Base-by-base conservation (phyloP, 1,284 basidiomycete species). In the Trichosporon inkin region DNA sequence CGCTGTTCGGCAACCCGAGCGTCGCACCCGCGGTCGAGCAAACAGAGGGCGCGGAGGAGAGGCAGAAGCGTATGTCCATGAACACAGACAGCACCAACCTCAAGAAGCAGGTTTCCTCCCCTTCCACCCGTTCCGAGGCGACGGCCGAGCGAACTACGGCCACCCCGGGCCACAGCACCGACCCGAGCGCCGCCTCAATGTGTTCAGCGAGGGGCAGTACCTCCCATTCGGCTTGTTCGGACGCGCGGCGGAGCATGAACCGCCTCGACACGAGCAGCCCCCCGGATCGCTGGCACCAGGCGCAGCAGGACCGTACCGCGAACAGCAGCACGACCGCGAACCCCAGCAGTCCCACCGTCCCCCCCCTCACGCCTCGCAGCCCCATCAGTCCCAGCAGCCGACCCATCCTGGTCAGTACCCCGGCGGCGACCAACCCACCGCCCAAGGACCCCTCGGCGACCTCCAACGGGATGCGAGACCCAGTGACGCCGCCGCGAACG, bases 121-220 rank as follows among this genome's bases (percentile, higher is more conserved):
- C 44, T 44, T 19, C 20, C 40, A 44, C 44, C 24, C 24, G 22
- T 44, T 19, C 20, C 40, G 22, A 20, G 40, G 40, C 19, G 14
- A 28, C 24, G 22, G 44, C 24, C 22, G 24, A 49, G 10, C 16
- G 10, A 2, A 17, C 38, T 40, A 17, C 38, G 16, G 3, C 5
- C 16, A 8, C 17, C 38, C 3, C n/a, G 38, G 7, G 28, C 28
- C 28, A 17, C 38, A 16, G 38, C 38, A 49, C 44, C 22, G 24
- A 28, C 44, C 44, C 22, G 22, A 49, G 44, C 44, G 44, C 28
- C 22, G 44, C n/a, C 28, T 49, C 44, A 24, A 49, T 49, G 44
- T 49, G 22, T n/a, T 49, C 28, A 49, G 44, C 28, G 44, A 49
- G 44, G 22, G 44, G 44, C 44, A 49, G 28, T 49, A 49, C 28